These are phyloP conservation scores for Solanum etuberosum DNA, from an alignment of 257 asterid genomes.

Conservation along the genomic window DNA sequence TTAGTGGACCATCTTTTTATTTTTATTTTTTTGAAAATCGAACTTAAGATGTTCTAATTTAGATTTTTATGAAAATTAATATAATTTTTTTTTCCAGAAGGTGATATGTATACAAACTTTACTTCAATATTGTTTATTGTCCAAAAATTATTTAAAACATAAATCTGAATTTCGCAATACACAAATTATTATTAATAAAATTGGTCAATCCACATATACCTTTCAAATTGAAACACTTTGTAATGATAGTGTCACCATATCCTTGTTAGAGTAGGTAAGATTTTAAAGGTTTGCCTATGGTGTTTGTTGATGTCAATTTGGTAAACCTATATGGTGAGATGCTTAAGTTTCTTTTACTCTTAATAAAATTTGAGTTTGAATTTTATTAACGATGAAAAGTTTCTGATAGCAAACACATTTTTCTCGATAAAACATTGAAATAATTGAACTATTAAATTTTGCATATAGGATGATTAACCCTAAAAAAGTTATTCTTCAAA, in stretches of 20 bases:
- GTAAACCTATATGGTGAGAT: background rate
- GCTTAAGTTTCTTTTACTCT: background rate
- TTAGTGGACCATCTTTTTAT: background rate
- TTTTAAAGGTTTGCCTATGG: background rate
- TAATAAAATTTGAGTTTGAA: accelerated
- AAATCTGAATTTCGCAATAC: background rate
- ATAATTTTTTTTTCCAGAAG: background rate
- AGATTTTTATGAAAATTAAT: background rate
- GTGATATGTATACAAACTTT: background rate
- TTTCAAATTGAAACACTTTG: background rate
- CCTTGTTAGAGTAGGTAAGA: background rate
- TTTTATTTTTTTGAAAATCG: too few species aligned
- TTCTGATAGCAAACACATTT: accelerated
- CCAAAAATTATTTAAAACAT: background rate
- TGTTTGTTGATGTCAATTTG: background rate
- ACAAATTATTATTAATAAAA: background rate
- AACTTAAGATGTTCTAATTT: background rate
- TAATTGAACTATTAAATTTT: background rate
- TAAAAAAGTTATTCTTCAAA: background rate
- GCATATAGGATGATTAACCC: background rate
- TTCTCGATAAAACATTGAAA: accelerated
- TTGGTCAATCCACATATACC: background rate
- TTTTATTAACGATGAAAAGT: accelerated
- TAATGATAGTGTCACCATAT: background rate
- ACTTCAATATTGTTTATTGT: background rate